Evolutionary conservation across 2,329 filamentous ascomycete genomes (phyloP).

Genomic region (Xylariomycetidae sp.): DNA sequence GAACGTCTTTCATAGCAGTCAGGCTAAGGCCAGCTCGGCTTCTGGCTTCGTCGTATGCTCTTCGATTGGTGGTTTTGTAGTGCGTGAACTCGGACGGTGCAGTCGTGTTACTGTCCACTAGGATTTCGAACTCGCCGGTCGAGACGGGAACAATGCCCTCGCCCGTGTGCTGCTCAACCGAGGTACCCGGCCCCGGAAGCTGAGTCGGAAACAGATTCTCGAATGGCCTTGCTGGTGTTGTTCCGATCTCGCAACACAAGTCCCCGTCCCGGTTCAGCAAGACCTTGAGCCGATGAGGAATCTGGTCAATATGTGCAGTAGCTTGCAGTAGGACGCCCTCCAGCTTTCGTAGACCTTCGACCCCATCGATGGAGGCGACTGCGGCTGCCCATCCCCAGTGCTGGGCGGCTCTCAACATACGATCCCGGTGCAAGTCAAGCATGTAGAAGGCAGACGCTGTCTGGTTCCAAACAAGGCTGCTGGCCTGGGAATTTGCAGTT

Average conservation of each 20-base stretch:
- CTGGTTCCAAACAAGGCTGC: conserved; percentile 45
- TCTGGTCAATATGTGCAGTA: conserved; percentile 18
- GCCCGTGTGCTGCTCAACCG: conserved; percentile 32
- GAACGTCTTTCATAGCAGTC: conserved; percentile 59
- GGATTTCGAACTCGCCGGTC: conserved; percentile 31
- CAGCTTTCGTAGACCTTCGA: conserved; percentile 38
- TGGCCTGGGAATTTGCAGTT: conserved; percentile 29
- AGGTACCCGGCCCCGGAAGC: too few relatives aligned
- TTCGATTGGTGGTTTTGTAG: conserved; percentile 76
- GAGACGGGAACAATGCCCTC: conserved; percentile 10
- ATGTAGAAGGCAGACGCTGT: conserved; percentile 66
- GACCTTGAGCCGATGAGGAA: conserved; percentile 47
- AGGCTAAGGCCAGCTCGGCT: conserved; percentile 49
- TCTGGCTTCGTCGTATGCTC: conserved; percentile 66
- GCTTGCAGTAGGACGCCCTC: conserved; percentile 29
- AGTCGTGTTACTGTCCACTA: conserved; percentile 38
- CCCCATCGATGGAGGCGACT: conserved; percentile 37
- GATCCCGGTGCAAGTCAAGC: conserved; percentile 70
- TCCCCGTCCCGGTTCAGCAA: conserved; percentile 44
- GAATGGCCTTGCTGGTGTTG: conserved; percentile 13
- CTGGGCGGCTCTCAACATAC: conserved; percentile 59
- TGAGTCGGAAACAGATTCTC: conserved; percentile 50
- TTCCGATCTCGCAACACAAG: conserved; percentile 36
- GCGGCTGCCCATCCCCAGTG: conserved; percentile 51
- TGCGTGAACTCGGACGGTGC: conserved; percentile 61